phyloP scores from a whole-genome alignment of 2,329 filamentous ascomycete species.

The Paecilomyces dactylethromorphus region DNA sequence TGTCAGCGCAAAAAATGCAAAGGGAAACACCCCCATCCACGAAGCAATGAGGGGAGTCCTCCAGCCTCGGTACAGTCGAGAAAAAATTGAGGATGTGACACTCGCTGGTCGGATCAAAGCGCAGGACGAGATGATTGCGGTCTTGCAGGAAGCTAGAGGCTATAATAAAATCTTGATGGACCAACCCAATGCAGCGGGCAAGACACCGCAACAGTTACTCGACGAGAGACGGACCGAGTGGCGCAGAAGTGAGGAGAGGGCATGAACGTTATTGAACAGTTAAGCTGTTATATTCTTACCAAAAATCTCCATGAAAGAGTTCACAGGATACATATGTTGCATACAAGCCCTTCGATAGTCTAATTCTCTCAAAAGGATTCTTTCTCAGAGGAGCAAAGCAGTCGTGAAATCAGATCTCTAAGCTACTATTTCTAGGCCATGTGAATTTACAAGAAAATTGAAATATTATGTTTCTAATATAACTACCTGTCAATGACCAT shows the following conservation, averaged over 20 bases:
- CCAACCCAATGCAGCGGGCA: conserved; percentile 14
- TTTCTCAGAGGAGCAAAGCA: no score
- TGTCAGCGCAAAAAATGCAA: conserved; percentile 9
- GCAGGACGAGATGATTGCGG: conserved; percentile 12
- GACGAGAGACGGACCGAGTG: conserved; percentile 5
- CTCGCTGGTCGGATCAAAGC: conserved; percentile 9
- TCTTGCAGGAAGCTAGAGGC: conserved; percentile 5
- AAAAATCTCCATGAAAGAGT: no score
- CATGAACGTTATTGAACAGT: no score
- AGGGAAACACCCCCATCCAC: conserved; percentile 17
- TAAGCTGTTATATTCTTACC: no score
- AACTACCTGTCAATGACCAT: no score
- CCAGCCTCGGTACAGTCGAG: neutral
- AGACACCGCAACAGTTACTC: conserved; percentile 12
- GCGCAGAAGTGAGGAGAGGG: neutral
- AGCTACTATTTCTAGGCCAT: no score
- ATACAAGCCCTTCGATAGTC: no score
- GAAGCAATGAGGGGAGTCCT: conserved; percentile 9
- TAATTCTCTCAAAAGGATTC: no score
- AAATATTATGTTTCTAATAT: no score
- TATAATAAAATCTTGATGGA: conserved; percentile 9
- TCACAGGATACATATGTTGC: no score
- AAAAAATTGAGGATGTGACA: conserved; percentile 4
- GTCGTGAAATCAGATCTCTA: no score
- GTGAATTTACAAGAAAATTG: no score